Evolutionary conservation across 208 protist genomes (phyloP).

Genomic region (Crithidia sp.): DNA sequence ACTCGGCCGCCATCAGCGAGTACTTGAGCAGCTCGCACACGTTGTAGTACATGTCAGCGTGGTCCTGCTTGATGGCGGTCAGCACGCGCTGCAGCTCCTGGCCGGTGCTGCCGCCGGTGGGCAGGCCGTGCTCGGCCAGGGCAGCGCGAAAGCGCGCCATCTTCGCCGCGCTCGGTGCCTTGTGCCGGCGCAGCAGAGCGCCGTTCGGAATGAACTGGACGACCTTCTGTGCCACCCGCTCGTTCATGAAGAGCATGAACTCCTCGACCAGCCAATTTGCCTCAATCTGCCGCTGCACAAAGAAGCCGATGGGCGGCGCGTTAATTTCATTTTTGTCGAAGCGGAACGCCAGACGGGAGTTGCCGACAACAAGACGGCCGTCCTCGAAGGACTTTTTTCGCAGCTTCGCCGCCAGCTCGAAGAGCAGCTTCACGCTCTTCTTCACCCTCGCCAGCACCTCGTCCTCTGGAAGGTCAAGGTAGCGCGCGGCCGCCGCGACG

Average conservation of each 20-base stretch:
- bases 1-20: conserved; percentile 76
- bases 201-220: conserved; percentile 81
- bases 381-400: conserved; percentile 49
- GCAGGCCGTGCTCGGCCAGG: conserved; percentile 35
- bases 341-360: conserved; percentile 52
- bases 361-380: conserved; percentile 69
- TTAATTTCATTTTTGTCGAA: conserved; percentile 57
- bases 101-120: conserved; percentile 42
- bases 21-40: conserved; percentile 79
- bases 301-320: conserved; percentile 56
- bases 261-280: conserved; percentile 94
- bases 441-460: conserved; percentile 40
- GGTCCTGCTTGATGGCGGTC: conserved; percentile 29
- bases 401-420: conserved; percentile 64
- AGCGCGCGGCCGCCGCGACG: conserved; percentile 26
- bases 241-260: conserved; percentile 94
- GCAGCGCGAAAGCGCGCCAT: conserved; percentile 37
- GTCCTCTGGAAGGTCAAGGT: conserved; percentile 19
- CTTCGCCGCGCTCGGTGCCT: conserved; percentile 51
- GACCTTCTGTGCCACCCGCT: conserved; percentile 85
- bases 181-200: conserved; percentile 85
- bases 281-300: conserved; percentile 54
- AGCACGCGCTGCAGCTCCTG: conserved; percentile 62
- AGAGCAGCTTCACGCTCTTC: conserved; percentile 55
- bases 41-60: conserved; percentile 36